Percentiles rank a stretch among this genome's conserved stretches.
Conservation (phyloP, 805 yeast genomes). For the Yamadazyma insecticola region DNA sequence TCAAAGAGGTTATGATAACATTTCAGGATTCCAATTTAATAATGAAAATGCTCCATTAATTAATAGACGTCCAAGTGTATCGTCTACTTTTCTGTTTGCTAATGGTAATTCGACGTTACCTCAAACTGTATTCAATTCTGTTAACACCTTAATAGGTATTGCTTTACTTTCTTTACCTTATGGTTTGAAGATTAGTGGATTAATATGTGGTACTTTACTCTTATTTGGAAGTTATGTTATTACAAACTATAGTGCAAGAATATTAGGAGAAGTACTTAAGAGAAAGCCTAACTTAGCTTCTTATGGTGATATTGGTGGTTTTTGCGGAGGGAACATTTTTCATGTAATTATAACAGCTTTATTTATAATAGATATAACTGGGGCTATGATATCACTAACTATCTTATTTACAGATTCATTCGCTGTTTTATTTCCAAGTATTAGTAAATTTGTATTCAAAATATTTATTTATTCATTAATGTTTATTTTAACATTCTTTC, state of each 20-base stretch:
- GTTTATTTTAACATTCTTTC: slow-evolving; percentile 49
- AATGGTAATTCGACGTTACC: slow-evolving; percentile 51
- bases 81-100: slow-evolving; percentile 8
- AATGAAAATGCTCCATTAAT: no score
- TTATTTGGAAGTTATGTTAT: slow-evolving; percentile 42
- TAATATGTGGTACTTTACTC: slow-evolving; percentile 48
- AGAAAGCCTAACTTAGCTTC: slow-evolving; percentile 39
- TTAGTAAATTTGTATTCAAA: slow-evolving; percentile 19
- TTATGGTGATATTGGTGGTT: slow-evolving; percentile 56
- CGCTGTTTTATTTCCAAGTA: slow-evolving; percentile 38
- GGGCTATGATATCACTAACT: slow-evolving; percentile 56
- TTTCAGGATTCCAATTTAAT: not conserved
- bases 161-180: slow-evolving; percentile 72
- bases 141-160: slow-evolving; percentile 71
- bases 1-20: slow-evolving; percentile 1
- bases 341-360: slow-evolving; percentile 43
- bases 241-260: slow-evolving; percentile 50
- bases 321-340: slow-evolving; percentile 43
- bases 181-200: slow-evolving; percentile 65
- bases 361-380: slow-evolving; percentile 54
- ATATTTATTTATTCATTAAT: slow-evolving; percentile 31
- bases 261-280: slow-evolving; percentile 46
- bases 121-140: slow-evolving; percentile 63
- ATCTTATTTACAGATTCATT: slow-evolving; percentile 60
- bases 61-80: slow-evolving; percentile 8